Evolutionary conservation across 257 asterid genomes (phyloP).

Genomic region (Solanum etuberosum): DNA sequence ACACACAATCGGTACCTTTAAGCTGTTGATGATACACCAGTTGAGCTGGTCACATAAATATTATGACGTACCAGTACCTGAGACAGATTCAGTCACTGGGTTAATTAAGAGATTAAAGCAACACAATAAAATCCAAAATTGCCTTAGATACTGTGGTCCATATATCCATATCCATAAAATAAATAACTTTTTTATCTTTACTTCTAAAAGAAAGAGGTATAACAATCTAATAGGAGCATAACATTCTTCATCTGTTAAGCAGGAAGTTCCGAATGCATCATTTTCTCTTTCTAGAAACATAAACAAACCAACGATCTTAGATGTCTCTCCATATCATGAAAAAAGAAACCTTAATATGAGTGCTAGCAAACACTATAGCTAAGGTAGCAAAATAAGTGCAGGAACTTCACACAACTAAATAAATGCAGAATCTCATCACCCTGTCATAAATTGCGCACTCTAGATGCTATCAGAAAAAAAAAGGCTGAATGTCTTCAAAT

Average conservation of each 20-base stretch:
- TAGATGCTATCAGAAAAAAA: background rate
- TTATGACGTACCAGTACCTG: background rate
- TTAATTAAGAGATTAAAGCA: background rate
- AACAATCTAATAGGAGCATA: background rate
- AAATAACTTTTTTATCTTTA: background rate
- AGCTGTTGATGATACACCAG: background rate
- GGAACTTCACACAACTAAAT: background rate
- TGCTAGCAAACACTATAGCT: background rate
- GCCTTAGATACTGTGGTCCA: background rate
- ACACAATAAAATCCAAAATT: background rate
- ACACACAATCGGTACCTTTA: constrained; percentile 3
- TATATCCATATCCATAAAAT: background rate
- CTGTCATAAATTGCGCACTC: background rate
- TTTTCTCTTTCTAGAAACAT: background rate
- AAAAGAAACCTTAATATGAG: background rate
- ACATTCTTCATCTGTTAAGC: background rate
- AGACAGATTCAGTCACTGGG: background rate
- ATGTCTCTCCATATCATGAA: background rate
- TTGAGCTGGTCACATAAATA: constrained; percentile 1
- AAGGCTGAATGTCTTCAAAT: background rate
- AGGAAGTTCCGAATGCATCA: background rate
- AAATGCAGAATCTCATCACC: background rate
- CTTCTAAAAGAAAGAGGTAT: background rate
- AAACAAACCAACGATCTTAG: background rate
- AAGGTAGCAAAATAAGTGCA: background rate